Conservation (phyloP, 345 rosid genomes). For the Eutrema yunnanense region DNA sequence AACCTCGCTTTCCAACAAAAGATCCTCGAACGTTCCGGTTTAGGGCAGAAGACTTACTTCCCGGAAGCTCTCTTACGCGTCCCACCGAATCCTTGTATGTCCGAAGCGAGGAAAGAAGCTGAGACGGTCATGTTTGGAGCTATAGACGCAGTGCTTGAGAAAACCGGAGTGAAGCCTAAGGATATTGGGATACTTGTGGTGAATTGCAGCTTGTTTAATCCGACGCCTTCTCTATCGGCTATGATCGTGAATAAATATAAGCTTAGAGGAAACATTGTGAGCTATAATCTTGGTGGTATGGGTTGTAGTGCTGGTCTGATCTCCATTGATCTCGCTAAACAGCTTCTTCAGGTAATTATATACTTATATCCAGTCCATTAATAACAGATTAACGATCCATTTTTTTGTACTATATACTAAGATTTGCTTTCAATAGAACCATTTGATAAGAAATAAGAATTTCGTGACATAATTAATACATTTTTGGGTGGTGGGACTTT, state of each 20-base stretch:
- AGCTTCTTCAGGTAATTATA: conserved; percentile 35
- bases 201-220: conserved; percentile 48
- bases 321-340: conserved; percentile 50
- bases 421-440: not conserved
- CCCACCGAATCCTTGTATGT: conserved; percentile 38
- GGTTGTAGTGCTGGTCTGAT: conserved; percentile 67
- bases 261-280: conserved; percentile 39
- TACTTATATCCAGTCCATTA: not conserved
- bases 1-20: conserved; percentile 74
- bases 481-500: conserved; percentile 7
- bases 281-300: conserved; percentile 58
- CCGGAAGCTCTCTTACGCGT: conserved; percentile 52
- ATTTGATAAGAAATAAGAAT: not conserved
- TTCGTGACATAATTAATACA: not conserved
- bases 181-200: conserved; percentile 46
- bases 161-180: conserved; percentile 34
- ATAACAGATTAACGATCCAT: not conserved
- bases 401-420: not conserved
- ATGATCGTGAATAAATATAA: conserved; percentile 43
- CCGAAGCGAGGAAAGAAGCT: conserved; percentile 39
- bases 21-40: conserved; percentile 73
- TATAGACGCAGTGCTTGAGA: conserved; percentile 39
- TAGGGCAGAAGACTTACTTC: conserved; percentile 68
- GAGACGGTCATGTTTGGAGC: conserved; percentile 47
- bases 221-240: conserved; percentile 47